Evolutionary conservation across 139 green algal species (phyloP).

Genomic region (Pleodorina starrii): DNA sequence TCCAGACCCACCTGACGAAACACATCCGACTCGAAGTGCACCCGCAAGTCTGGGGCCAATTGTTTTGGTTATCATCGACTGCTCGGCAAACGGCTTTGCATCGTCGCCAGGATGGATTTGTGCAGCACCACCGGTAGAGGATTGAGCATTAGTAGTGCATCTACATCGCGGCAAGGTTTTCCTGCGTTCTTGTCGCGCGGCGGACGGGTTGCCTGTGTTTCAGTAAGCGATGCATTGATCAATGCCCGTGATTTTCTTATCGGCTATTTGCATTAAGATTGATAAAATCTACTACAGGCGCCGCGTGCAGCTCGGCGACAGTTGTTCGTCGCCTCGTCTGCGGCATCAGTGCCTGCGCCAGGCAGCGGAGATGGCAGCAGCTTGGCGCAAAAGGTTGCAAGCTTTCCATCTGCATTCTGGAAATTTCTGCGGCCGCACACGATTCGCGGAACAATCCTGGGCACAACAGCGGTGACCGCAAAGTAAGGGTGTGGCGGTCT

Average conservation of each 20-base stretch:
- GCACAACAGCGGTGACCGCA: slow-evolving; percentile 83
- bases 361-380: not conserved
- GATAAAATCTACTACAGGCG: not conserved
- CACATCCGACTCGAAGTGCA: too few species aligned
- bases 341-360: slow-evolving; percentile 17
- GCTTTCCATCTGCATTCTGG: slow-evolving; percentile 94
- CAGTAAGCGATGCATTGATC: not conserved
- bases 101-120: not conserved
- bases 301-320: not conserved
- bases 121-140: slow-evolving; percentile 37
- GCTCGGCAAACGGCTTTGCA: too few species aligned
- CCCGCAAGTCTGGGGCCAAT: too few species aligned
- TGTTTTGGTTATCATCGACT: too few species aligned
- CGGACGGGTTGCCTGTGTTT: not conserved
- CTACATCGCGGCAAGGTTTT: slow-evolving; percentile 4
- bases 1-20: too few species aligned
- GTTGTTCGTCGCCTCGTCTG: not conserved
- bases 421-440: slow-evolving; percentile 98
- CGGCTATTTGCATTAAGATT: not conserved
- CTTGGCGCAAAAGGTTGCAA: slow-evolving; percentile 13
- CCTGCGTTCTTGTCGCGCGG: not conserved
- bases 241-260: not conserved
- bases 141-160: not conserved
- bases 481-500: slow-evolving; percentile 31
- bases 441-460: slow-evolving; percentile 93